phyloP scores from a whole-genome alignment of 2,329 filamentous ascomycete genomes.

The Verticillium albo-atrum region DNA sequence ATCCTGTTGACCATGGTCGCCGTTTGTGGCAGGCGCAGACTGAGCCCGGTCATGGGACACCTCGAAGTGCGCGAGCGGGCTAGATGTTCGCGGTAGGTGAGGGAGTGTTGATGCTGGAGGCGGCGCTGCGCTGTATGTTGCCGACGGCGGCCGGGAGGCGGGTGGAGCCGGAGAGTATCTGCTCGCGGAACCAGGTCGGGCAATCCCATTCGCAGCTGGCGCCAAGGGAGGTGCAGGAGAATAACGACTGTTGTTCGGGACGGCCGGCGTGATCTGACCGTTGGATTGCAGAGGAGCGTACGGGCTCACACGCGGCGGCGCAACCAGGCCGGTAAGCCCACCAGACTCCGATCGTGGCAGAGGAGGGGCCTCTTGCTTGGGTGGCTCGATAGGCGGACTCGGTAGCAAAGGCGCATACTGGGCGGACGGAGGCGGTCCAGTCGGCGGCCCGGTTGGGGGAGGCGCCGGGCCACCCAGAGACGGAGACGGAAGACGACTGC shows the following conservation, averaged over 20 bases:
- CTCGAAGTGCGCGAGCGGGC: conserved; percentile 62
- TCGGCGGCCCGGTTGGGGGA: conserved; percentile 25
- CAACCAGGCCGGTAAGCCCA: conserved; percentile 39
- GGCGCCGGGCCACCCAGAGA: conserved; percentile 29
- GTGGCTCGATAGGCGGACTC: conserved; percentile 9
- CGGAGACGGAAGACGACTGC: conserved; percentile 38
- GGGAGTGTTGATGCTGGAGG: conserved; percentile 43
- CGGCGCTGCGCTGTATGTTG: conserved; percentile 34
- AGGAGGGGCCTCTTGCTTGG: neutral
- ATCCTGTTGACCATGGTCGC: conserved; percentile 37
- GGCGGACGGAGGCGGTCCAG: conserved; percentile 17
- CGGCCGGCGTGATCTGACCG: conserved; percentile 23
- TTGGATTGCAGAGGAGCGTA: conserved; percentile 44
- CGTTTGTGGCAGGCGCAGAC: conserved; percentile 22
- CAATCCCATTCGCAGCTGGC: conserved; percentile 32
- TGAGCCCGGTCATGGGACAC: conserved; percentile 36
- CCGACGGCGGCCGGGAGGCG: conserved; percentile 31
- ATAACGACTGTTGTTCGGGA: conserved; percentile 46
- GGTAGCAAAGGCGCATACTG: conserved; percentile 13
- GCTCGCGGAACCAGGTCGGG: conserved; percentile 32
- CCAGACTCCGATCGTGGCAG: conserved; percentile 10
- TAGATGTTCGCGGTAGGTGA: conserved; percentile 61
- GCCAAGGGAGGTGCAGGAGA: conserved; percentile 52
- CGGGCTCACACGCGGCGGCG: conserved; percentile 47
- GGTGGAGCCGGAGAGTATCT: conserved; percentile 51